phyloP scores from a whole-genome alignment of 768 basidiomycete species.

The Tylopilus intermedius region DNA sequence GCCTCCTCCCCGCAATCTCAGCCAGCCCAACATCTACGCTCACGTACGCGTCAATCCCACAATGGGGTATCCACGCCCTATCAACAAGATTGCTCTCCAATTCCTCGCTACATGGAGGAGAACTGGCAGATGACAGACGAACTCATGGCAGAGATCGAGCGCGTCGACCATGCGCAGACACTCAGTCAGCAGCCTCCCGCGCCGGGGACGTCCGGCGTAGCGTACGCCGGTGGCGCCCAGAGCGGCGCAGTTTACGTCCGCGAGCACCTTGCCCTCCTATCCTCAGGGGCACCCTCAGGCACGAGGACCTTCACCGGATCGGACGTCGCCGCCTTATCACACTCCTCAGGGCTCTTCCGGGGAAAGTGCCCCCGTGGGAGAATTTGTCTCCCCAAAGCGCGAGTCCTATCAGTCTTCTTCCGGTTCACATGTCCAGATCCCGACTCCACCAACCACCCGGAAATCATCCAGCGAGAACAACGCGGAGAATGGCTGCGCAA shows the following conservation, averaged over 20 bases:
- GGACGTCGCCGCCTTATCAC: conserved; percentile 47
- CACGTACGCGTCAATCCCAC: conserved; percentile 21
- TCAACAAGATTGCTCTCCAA: conserved; percentile 50
- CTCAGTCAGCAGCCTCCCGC: conserved; percentile 41
- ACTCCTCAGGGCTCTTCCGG: conserved; percentile 45
- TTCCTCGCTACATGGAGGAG: conserved; percentile 52
- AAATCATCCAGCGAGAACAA: conserved; percentile 19
- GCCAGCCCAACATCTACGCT: conserved; percentile 26
- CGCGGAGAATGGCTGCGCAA: conserved; percentile 22
- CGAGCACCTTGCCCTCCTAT: conserved; percentile 26
- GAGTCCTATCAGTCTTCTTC: conserved; percentile 35
- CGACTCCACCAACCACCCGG: conserved; percentile 28
- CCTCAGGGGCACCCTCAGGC: conserved; percentile 26
- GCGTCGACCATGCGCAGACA: conserved; percentile 59
- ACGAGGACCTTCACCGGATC: conserved; percentile 50
- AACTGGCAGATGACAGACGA: conserved; percentile 67
- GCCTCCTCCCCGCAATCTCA: conserved; percentile 29
- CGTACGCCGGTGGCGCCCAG: conserved; percentile 35
- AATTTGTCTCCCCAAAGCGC: conserved; percentile 42
- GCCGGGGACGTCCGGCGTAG: conserved; percentile 38
- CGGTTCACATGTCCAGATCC: conserved; percentile 25
- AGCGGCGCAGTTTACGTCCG: too few species aligned
- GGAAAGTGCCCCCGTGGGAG: conserved; percentile 34
- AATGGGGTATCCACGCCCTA: conserved; percentile 60
- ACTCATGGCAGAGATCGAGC: conserved; percentile 66